Conservation (phyloP, 78 protist genomes). For the Chrysochromulina tobinii region DNA sequence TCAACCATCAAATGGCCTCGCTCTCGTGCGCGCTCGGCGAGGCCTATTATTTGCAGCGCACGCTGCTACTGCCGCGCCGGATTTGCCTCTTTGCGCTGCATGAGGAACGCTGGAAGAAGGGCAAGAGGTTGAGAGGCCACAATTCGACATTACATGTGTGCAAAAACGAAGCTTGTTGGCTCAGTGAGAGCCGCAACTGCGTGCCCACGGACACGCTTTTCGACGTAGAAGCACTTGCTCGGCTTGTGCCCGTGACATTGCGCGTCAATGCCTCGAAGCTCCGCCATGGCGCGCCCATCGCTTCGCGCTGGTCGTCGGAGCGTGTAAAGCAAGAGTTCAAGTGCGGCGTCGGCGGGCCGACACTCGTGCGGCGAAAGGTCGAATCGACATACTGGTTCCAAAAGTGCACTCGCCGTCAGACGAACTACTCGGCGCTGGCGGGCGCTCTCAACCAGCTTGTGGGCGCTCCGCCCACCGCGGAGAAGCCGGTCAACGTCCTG, state of each 20-base stretch:
- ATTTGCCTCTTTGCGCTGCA: slow-evolving; percentile 17
- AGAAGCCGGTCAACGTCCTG: not conserved
- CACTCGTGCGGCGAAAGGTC: not conserved
- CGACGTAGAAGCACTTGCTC: not conserved
- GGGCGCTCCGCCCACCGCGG: not conserved
- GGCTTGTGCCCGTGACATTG: not conserved
- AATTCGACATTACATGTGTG: no score
- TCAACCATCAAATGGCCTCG: slow-evolving; percentile 12
- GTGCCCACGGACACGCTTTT: not conserved
- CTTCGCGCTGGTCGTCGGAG: not conserved
- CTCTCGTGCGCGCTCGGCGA: not conserved
- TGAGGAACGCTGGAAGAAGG: not conserved
- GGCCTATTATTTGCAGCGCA: not conserved
- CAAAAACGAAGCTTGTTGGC: no score
- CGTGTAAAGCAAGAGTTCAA: not conserved
- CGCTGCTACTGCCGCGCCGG: not conserved
- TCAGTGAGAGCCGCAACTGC: not conserved
- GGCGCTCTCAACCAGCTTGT: not conserved
- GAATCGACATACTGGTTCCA: not conserved
- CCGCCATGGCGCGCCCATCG: no score
- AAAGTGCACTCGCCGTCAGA: not conserved
- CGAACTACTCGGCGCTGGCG: not conserved
- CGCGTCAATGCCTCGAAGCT: not conserved
- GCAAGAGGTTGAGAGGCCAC: no score
- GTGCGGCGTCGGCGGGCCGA: not conserved